A percentile compares a stretch with the other conserved stretches of the same genome.
Conservation (phyloP, 2,329 filamentous ascomycete genomes). For the Periconia sp. region DNA sequence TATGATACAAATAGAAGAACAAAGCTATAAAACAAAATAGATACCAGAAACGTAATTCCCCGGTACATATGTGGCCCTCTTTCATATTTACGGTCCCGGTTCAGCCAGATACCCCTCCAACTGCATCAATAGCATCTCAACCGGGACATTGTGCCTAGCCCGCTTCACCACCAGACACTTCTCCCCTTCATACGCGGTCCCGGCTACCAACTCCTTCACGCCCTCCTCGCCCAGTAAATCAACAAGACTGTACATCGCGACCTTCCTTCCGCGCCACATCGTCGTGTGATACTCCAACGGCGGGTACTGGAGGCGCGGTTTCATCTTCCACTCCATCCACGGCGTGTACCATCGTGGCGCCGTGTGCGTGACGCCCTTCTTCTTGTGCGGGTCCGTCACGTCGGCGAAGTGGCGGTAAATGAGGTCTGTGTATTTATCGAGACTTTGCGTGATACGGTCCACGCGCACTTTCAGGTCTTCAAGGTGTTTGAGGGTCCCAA, state of each 20-base stretch:
- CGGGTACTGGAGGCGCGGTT: constrained; percentile 29
- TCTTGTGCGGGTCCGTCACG: constrained; percentile 28
- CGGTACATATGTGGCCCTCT: neutral
- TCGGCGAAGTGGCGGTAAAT: constrained; percentile 8
- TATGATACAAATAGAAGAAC: neutral
- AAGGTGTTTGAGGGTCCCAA: constrained; percentile 27
- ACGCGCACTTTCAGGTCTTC: constrained; percentile 21
- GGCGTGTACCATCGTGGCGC: constrained; percentile 34
- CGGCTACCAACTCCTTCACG: constrained; percentile 21
- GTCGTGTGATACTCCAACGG: constrained; percentile 34
- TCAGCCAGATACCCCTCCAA: constrained; percentile 32
- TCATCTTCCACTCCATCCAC: constrained; percentile 24
- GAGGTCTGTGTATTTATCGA: constrained; percentile 24
- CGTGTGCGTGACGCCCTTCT: constrained; percentile 21
- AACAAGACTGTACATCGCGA: constrained; percentile 37
- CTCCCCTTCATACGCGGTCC: constrained; percentile 22
- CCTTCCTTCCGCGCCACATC: constrained; percentile 28
- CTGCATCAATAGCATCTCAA: constrained; percentile 35
- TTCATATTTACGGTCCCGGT: constrained; percentile 17
- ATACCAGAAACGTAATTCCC: neutral
- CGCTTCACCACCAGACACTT: constrained; percentile 32
- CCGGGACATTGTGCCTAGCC: constrained; percentile 28
- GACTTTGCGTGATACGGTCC: constrained; percentile 15
- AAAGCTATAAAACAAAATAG: neutral
- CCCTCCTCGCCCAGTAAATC: constrained; percentile 38